Base-by-base conservation (phyloP, 1,284 basidiomycete species). In the Sporisorium sorghi region DNA sequence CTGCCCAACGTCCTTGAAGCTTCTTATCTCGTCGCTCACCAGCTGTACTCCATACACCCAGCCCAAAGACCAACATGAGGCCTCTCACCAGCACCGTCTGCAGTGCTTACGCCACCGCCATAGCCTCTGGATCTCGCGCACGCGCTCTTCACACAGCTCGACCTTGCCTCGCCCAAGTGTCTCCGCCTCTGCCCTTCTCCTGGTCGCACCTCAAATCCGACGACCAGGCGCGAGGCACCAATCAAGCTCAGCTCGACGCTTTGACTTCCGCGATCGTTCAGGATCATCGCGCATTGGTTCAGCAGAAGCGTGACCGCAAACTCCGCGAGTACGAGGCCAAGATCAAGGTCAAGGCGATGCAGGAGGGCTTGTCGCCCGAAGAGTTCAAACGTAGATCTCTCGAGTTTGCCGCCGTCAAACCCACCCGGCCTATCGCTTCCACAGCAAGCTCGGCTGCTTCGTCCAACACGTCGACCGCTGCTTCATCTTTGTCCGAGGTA, bases 331-430 rank as follows among this genome's bases (percentile, higher is more conserved):
- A 83, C 53, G 68, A 74, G 39, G 73, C 58, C 42, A 76, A 76
- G 62, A 73, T 83, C 44, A 61, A 72, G 55, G 66, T 73, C 44
- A 83, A 83, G 58, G 82, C 81, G 11, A 63, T 75, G 57, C 69
- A 79, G 50, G 32, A 78, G 56, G 73, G 78, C n/a, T 14, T 59
- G 19, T 65, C 65, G 15, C 64, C 72, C 11, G 80, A 80, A 33
- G 77, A 80, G 56, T 69, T 78, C 37, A 43, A 64, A 47, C 58
- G 58, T 2, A 40, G 53, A n/a, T 58, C 64, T 6, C 43, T 73
- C 32, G 64, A 63, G 21, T 52, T 26, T 35, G 67, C 60, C n/a
- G 28, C 62, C 5, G 63, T 40, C 12, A 58, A 61, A 11, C 50
- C 55, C 14, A 17, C 40, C 2, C 51, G 53, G 30, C 40, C 40